These are phyloP conservation scores for Fragilariopsis cylindrus DNA, from an alignment of 108 stramenopile species.

Conservation along the genomic window DNA sequence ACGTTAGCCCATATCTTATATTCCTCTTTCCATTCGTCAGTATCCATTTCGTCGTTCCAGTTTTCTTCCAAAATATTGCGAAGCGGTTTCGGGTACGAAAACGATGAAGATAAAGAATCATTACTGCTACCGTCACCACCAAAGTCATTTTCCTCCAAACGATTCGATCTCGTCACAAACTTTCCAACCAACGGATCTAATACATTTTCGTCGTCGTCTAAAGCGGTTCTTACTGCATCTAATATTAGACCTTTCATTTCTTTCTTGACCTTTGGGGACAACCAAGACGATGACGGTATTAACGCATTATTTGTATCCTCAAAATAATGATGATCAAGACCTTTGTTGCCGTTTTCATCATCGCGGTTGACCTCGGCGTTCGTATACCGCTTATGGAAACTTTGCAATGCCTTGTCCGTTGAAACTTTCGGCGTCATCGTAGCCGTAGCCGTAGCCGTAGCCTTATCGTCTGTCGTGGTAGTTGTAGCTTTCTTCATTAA, in stretches of 20 bases:
- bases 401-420: neutral
- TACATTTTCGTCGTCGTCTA: conserved; percentile 50
- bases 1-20: conserved; percentile 46
- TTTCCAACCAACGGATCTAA: conserved; percentile 77
- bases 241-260: conserved; percentile 58
- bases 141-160: conserved; percentile 14
- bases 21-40: conserved; percentile 23
- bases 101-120: neutral
- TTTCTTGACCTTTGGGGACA: conserved; percentile 53
- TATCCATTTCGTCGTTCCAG: neutral
- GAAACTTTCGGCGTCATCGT: neutral
- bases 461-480: conserved; percentile 18
- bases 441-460: conserved; percentile 7
- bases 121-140: conserved; percentile 18
- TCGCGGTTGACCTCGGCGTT: conserved; percentile 42
- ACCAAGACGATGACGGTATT: neutral
- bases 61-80: neutral
- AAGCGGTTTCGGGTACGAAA: conserved; percentile 52
- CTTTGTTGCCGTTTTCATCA: conserved; percentile 4
- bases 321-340: conserved; percentile 1
- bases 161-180: conserved; percentile 67
- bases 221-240: conserved; percentile 48
- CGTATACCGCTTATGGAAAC: conserved; percentile 38
- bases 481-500: conserved; percentile 37
- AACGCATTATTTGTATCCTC: conserved; percentile 2